Percentiles rank a stretch among this genome's conserved stretches.
These are phyloP conservation scores for Crepidotus variabilis DNA, from an alignment of 768 basidiomycete genomes.

Conservation along the genomic window DNA sequence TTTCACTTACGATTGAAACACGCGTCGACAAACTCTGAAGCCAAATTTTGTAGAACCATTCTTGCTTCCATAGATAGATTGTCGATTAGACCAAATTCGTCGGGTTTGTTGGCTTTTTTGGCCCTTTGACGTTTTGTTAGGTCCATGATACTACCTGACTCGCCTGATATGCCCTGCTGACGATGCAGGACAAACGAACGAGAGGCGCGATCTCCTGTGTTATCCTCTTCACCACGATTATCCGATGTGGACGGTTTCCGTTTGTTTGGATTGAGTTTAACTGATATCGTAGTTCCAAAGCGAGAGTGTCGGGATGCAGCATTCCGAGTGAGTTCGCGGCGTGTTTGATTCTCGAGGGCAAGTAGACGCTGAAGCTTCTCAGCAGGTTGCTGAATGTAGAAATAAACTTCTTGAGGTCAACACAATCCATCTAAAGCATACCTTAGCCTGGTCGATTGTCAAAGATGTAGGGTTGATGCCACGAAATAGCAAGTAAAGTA, in stretches of 20 bases:
- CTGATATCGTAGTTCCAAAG: conserved; percentile 92
- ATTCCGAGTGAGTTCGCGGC: conserved; percentile 49
- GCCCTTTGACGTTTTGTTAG: conserved; percentile 56
- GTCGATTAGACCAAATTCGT: conserved; percentile 68
- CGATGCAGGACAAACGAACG: conserved; percentile 78
- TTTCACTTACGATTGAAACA: conserved; percentile 81
- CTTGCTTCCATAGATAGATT: conserved; percentile 65
- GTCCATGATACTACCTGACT: conserved; percentile 70
- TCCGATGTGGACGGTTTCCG: conserved; percentile 17
- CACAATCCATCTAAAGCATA: conserved; percentile 21
- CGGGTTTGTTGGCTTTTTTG: conserved; percentile 57
- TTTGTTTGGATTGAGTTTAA: conserved; percentile 64
- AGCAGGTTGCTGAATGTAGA: conserved; percentile 52
- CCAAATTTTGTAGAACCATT: conserved; percentile 62
- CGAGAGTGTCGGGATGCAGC: conserved; percentile 83
- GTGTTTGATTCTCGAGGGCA: conserved; percentile 66
- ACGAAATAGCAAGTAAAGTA: conserved; percentile 86
- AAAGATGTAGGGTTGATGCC: conserved; percentile 64
- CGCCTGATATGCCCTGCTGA: conserved; percentile 71
- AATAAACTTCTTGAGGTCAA: conserved; percentile 1
- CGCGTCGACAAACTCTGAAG: conserved; percentile 69
- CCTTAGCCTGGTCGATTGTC: conserved; percentile 61
- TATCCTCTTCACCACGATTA: conserved; percentile 12
- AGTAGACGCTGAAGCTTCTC: conserved; percentile 73
- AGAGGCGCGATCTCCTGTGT: conserved; percentile 28